These are phyloP conservation scores for Sphagnum magellanicum DNA, from an alignment of 228 moss, liverwort and hornwort species.

Conservation along the genomic window DNA sequence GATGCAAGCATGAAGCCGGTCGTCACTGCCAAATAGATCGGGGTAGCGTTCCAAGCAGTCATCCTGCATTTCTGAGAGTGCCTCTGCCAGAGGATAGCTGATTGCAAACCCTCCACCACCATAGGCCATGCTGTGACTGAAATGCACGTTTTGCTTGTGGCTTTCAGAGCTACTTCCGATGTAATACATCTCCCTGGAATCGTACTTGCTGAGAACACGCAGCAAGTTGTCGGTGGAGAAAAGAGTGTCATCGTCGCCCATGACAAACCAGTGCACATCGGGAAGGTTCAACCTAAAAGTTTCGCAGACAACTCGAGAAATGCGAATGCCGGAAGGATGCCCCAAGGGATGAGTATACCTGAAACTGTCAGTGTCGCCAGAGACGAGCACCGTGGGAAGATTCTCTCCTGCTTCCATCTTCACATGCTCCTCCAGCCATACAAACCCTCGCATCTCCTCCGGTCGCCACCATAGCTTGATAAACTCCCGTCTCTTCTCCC, in stretches of 20 bases:
- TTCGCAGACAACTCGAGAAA: slow-evolving; percentile 80
- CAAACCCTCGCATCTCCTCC: slow-evolving; percentile 89
- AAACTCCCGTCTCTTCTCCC: slow-evolving; percentile 83
- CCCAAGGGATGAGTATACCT: slow-evolving; percentile 85
- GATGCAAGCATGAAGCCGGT: slow-evolving; percentile 91
- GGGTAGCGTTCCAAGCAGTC: slow-evolving; percentile 82
- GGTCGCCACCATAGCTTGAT: slow-evolving; percentile 95
- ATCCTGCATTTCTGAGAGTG: slow-evolving; percentile 75
- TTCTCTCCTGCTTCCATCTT: slow-evolving; percentile 18
- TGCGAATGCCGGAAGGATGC: slow-evolving; percentile 89
- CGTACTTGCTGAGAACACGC: slow-evolving; percentile 79
- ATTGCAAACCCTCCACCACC: slow-evolving; percentile 96
- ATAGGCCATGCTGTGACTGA: slow-evolving; percentile 84
- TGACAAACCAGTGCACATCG: slow-evolving; percentile 91
- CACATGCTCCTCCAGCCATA: slow-evolving; percentile 87
- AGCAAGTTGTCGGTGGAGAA: slow-evolving; percentile 87
- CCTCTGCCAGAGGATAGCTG: slow-evolving; percentile 78
- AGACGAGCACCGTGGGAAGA: slow-evolving; percentile 58
- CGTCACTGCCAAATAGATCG: slow-evolving; percentile 81
- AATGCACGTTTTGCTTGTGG: slow-evolving; percentile 69
- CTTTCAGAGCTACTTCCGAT: slow-evolving; percentile 90
- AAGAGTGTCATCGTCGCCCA: slow-evolving; percentile 96
- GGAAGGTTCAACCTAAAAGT: slow-evolving; percentile 63
- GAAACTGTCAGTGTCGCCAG: slow-evolving; percentile 80
- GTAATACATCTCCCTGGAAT: slow-evolving; percentile 89